Conservation (phyloP, 78 protist genomes). For the Dictyostelium purpureum region DNA sequence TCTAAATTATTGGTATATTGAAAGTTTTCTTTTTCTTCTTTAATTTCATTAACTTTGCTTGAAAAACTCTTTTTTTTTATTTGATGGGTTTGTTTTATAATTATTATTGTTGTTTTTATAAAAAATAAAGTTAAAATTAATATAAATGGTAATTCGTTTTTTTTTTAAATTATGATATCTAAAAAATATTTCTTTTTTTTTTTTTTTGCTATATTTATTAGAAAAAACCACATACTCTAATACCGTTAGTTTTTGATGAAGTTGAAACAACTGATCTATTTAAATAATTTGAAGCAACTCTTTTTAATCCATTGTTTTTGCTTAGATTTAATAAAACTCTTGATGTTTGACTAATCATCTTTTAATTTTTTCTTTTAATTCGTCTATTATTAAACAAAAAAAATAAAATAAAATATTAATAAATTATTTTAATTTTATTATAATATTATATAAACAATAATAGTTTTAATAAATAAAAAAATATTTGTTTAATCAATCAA, state of each 20-base stretch:
- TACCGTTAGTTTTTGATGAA: not conserved
- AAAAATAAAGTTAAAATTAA: too few species aligned
- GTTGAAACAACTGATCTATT: too few species aligned
- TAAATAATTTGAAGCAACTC: not conserved
- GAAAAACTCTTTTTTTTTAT: not conserved
- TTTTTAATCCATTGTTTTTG: not conserved
- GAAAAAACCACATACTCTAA: not conserved
- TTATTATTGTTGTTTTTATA: not conserved
- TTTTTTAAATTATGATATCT: not conserved
- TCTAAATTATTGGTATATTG: conserved; percentile 42
- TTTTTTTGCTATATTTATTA: not conserved
- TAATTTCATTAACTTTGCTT: not conserved
- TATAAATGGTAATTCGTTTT: not conserved
- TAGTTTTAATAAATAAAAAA: not conserved
- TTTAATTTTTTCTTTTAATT: not conserved
- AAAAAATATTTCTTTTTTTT: not conserved
- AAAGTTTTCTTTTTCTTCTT: conserved; percentile 12
- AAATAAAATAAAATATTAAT: too few species aligned
- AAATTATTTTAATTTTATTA: too few species aligned
- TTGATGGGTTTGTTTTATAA: not conserved
- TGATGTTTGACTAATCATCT: not conserved
- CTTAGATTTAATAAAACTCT: not conserved
- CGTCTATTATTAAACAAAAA: not conserved
- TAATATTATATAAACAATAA: too few species aligned
- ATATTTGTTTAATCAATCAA: not conserved